A percentile compares a stretch with the other conserved stretches of the same genome.
Evolutionary conservation across 108 stramenopile species (phyloP).

Genomic region (Conticribra weissflogii): DNA sequence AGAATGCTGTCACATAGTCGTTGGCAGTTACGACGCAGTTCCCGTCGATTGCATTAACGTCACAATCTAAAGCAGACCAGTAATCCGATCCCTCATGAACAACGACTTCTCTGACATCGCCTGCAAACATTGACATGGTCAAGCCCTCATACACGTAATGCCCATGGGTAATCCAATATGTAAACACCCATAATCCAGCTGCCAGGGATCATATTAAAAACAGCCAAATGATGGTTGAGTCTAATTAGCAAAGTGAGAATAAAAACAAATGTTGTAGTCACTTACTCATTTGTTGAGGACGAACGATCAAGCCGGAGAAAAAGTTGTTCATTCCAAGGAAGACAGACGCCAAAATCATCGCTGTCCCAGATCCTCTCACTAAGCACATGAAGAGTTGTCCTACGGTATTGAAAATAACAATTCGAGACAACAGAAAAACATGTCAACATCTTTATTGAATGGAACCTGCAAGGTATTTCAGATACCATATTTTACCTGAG

Average conservation of each 20-base stretch:
- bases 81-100: constrained; percentile 57
- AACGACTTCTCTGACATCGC: constrained; percentile 49
- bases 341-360: constrained; percentile 21
- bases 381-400: constrained; percentile 60
- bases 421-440: constrained; percentile 52
- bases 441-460: constrained; percentile 21
- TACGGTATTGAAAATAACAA: constrained; percentile 60
- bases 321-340: constrained; percentile 54
- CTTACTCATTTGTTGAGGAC: constrained; percentile 46
- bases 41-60: constrained; percentile 8
- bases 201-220: background rate
- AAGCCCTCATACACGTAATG: constrained; percentile 83
- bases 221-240: background rate
- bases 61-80: constrained; percentile 43
- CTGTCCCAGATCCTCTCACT: constrained; percentile 47
- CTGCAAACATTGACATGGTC: constrained; percentile 54
- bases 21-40: constrained; percentile 44
- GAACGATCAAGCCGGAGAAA: constrained; percentile 49
- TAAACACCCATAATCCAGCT: constrained; percentile 35
- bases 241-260: constrained; percentile 11
- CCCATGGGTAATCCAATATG: constrained; percentile 75
- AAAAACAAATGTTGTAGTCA: background rate
- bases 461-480: constrained; percentile 20
- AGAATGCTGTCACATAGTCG: constrained; percentile 65
- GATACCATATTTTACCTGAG: constrained; percentile 19